A percentile compares a stretch with the other conserved stretches of the same genome.
These are phyloP conservation scores for Setaria viridis DNA, from an alignment of 202 grass and related monocot species.

Conservation along the genomic window DNA sequence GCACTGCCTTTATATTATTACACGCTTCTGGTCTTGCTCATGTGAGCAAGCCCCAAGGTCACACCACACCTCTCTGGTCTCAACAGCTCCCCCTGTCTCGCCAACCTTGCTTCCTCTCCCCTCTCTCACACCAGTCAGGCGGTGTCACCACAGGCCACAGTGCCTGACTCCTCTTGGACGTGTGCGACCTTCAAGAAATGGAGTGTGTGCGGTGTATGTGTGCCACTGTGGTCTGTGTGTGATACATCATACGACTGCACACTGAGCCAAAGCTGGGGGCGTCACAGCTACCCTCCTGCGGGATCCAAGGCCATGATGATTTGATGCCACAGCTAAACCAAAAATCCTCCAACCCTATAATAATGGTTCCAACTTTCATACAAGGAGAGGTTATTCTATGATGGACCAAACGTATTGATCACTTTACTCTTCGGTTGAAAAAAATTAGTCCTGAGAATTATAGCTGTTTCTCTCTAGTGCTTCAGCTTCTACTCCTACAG, in stretches of 20 bases:
- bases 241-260: constrained; percentile 36
- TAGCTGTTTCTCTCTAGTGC: not conserved
- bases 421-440: not conserved
- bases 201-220: not conserved
- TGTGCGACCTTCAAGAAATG: constrained; percentile 38
- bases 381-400: not conserved
- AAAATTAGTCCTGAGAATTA: not conserved
- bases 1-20: constrained; percentile 62
- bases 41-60: constrained; percentile 46
- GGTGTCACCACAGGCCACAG: constrained; percentile 34
- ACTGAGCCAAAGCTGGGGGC: constrained; percentile 43
- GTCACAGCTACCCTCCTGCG: constrained; percentile 10
- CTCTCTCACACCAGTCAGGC: constrained; percentile 9
- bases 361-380: not conserved
- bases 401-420: not conserved
- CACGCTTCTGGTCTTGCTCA: constrained; percentile 47
- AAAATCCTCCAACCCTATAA: constrained; percentile 5
- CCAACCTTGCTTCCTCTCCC: constrained; percentile 49
- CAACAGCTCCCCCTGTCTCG: constrained; percentile 51
- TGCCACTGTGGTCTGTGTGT: constrained; percentile 17
- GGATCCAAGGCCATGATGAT: constrained; percentile 19
- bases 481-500: not conserved
- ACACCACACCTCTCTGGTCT: constrained; percentile 33
- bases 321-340: constrained; percentile 6
- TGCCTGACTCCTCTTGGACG: constrained; percentile 32